These are phyloP conservation scores for Rhodotorula sp. DNA, from an alignment of 1,284 basidiomycete species.

Conservation along the genomic window DNA sequence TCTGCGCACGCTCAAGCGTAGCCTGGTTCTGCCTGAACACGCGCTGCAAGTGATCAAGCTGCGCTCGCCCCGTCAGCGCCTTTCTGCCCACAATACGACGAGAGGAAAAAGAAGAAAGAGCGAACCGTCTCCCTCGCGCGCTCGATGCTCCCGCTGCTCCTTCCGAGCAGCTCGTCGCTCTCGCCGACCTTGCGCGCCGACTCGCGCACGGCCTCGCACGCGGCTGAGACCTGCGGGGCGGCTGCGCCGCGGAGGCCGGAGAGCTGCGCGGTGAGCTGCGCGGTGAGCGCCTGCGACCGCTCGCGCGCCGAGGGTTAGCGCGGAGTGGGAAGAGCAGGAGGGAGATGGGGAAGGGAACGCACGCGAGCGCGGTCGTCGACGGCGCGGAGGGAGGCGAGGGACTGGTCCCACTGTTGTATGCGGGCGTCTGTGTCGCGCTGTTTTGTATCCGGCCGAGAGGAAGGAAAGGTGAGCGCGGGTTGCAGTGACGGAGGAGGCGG, in stretches of 20 bases:
- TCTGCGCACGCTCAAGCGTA: constrained; percentile 4
- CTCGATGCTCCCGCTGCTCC: not conserved
- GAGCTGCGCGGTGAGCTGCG: not conserved
- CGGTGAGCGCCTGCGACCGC: too few relatives aligned
- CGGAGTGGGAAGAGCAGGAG: too few relatives aligned
- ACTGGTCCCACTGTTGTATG: constrained; percentile 2
- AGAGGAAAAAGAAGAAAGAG: not conserved
- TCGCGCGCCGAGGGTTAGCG: too few relatives aligned
- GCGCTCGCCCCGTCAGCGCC: not conserved
- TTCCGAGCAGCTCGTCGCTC: not conserved
- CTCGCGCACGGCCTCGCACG: not conserved
- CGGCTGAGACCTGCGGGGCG: not conserved
- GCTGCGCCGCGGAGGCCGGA: constrained; percentile 1
- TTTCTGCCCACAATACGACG: too few relatives aligned
- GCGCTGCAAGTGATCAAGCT: constrained; percentile 7
- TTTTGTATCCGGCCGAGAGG: too few relatives aligned
- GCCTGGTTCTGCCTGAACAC: constrained; percentile 9
- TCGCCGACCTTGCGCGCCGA: not conserved
- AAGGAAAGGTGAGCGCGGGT: too few relatives aligned
- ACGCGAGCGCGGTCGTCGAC: constrained; percentile 11
- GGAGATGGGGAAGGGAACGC: too few relatives aligned
- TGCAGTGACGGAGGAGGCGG: not conserved
- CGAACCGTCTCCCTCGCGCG: not conserved
- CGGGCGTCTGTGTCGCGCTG: constrained; percentile 7
- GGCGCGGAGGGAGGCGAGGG: not conserved